Conservation (phyloP, 495 filamentous ascomycete genomes). For the Arthonia radiata region DNA sequence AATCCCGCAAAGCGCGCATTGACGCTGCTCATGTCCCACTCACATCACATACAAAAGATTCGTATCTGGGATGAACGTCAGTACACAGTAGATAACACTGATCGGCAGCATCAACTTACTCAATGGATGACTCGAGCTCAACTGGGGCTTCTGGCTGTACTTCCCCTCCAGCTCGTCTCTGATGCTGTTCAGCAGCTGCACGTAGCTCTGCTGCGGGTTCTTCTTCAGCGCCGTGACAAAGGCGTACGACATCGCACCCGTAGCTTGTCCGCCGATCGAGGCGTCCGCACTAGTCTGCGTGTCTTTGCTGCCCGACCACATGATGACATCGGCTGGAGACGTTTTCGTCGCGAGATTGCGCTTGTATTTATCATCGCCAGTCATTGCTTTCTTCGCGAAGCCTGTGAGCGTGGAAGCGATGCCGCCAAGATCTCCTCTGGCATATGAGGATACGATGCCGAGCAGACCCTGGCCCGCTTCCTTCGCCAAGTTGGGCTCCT, state of each 20-base stretch:
- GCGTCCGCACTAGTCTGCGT: constrained; percentile 60
- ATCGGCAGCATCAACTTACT: constrained; percentile 31
- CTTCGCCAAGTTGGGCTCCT: constrained; percentile 94
- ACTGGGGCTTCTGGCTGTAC: constrained; percentile 89
- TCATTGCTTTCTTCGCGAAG: constrained; percentile 81
- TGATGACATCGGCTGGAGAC: constrained; percentile 82
- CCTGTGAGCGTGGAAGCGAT: constrained; percentile 60
- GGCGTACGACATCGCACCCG: constrained; percentile 94
- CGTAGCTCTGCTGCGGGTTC: constrained; percentile 94
- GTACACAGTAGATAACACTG: not conserved
- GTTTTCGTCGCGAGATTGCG: constrained; percentile 72
- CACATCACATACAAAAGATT: constrained; percentile 14
- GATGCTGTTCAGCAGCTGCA: constrained; percentile 85
- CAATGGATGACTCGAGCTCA: constrained; percentile 88
- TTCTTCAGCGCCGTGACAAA: constrained; percentile 88
- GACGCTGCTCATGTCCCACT: no score
- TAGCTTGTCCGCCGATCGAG: constrained; percentile 54
- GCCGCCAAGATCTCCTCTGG: constrained; percentile 65
- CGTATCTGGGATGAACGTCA: constrained; percentile 7
- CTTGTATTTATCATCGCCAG: constrained; percentile 59
- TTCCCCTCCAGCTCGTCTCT: constrained; percentile 71
- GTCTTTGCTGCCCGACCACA: constrained; percentile 95
- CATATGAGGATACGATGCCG: constrained; percentile 70
- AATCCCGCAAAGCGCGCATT: no score
- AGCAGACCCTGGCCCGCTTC: constrained; percentile 88